phyloP scores from a whole-genome alignment of 352 stramenopile genomes.

The Globisporangium paddicum region DNA sequence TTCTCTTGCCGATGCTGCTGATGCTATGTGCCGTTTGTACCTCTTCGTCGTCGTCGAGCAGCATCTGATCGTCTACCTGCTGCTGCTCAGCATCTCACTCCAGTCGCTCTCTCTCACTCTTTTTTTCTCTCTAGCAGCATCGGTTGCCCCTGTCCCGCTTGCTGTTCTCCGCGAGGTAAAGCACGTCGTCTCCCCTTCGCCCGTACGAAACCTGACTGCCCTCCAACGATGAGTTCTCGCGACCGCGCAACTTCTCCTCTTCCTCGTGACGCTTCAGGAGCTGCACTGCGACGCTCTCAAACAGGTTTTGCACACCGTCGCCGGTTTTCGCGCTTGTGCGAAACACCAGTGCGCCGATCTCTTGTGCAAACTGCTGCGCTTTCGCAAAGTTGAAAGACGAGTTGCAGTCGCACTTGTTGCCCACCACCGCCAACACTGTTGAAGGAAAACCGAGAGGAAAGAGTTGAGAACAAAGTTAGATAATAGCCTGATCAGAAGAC shows the following conservation, averaged over 20 bases:
- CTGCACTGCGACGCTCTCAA: conserved; percentile 65
- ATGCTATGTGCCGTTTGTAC: not conserved
- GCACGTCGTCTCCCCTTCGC: conserved; percentile 10
- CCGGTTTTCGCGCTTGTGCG: conserved; percentile 78
- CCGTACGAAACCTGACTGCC: conserved; percentile 23
- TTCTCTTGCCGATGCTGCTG: not conserved
- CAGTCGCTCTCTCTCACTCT: not conserved
- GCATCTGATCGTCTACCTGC: not conserved
- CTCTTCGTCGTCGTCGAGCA: not conserved
- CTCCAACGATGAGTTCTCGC: conserved; percentile 34
- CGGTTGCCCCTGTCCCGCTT: conserved; percentile 1
- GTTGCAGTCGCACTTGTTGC: conserved; percentile 77
- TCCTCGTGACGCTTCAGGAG: conserved; percentile 77
- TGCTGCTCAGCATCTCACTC: not conserved
- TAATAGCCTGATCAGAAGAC: not conserved
- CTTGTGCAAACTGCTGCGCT: conserved; percentile 65
- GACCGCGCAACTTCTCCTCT: conserved; percentile 39
- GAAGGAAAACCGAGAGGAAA: not conserved
- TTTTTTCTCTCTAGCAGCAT: conserved; percentile 7
- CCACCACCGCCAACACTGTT: conserved; percentile 70
- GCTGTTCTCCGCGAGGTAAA: conserved; percentile 12
- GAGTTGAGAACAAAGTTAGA: not conserved
- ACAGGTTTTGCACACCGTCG: conserved; percentile 69
- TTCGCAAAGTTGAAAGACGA: conserved; percentile 63
- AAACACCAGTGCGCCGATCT: conserved; percentile 83